A percentile compares a stretch with the other conserved stretches of the same genome.
phyloP scores from a whole-genome alignment of 176 grass and related monocot genomes.

The Phoenix roebelenii region DNA sequence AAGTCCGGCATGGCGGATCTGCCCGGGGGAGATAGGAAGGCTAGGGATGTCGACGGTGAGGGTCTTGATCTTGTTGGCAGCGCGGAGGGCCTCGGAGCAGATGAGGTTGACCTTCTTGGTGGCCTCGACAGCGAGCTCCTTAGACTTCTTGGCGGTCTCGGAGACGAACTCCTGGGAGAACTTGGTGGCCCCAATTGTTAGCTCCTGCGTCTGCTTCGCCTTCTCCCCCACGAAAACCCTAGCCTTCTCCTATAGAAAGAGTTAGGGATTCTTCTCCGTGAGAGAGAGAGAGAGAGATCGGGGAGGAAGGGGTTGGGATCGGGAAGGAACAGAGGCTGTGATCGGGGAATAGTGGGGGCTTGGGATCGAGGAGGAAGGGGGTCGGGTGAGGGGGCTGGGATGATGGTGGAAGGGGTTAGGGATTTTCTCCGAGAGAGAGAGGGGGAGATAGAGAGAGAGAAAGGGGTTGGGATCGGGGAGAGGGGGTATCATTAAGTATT shows the following conservation, averaged over 20 bases:
- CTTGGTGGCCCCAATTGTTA: conserved; percentile 34
- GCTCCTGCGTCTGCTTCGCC: conserved; percentile 51
- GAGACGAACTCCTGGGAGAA: conserved; percentile 81
- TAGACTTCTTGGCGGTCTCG: conserved; percentile 77
- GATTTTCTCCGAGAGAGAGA: too few relatives aligned
- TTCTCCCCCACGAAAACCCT: conserved; percentile 82
- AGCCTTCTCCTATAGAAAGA: conserved; percentile 67
- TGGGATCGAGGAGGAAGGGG: too few relatives aligned
- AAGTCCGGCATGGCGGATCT: conserved; percentile 10
- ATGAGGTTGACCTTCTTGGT: conserved; percentile 88
- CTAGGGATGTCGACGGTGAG: conserved; percentile 67
- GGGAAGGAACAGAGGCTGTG: too few relatives aligned
- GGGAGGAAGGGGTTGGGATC: too few relatives aligned
- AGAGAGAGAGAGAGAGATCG: too few relatives aligned
- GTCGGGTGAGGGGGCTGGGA: too few relatives aligned
- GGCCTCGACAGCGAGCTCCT: conserved; percentile 82
- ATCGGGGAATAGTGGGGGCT: too few relatives aligned
- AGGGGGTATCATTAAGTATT: too few relatives aligned
- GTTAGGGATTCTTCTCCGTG: too few relatives aligned
- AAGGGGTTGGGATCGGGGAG: too few relatives aligned
- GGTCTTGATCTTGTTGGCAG: conserved; percentile 86
- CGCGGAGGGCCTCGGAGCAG: conserved; percentile 17
- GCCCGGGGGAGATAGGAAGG: conserved; percentile 41
- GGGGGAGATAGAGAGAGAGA: too few relatives aligned
- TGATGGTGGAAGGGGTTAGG: too few relatives aligned